These are phyloP conservation scores for Xerocomus spinulosus DNA, from an alignment of 768 basidiomycete genomes.

Conservation along the genomic window DNA sequence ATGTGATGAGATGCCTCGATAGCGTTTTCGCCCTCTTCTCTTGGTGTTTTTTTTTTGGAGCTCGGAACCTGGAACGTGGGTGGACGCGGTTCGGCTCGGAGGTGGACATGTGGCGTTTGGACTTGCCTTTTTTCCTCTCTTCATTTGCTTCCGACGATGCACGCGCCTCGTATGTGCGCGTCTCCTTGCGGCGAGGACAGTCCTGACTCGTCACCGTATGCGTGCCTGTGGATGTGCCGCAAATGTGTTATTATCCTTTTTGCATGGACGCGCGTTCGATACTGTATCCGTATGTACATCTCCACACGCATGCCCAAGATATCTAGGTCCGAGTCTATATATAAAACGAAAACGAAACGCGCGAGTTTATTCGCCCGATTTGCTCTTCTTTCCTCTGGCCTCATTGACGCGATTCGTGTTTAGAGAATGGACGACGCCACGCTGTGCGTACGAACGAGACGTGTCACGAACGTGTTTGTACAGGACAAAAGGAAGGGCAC, in stretches of 20 bases:
- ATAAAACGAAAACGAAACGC: not conserved
- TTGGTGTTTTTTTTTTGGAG: not conserved
- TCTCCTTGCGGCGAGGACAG: no score
- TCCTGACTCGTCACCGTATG: not conserved
- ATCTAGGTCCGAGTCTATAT: slow-evolving; percentile 13
- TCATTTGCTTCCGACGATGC: slow-evolving; percentile 4
- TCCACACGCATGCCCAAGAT: slow-evolving; percentile 3
- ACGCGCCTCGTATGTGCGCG: slow-evolving; percentile 16
- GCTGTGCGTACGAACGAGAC: not conserved
- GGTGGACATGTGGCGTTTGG: slow-evolving; percentile 12
- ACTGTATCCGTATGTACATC: slow-evolving; percentile 6
- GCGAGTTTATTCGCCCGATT: not conserved
- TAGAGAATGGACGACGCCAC: not conserved
- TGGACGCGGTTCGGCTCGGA: slow-evolving; percentile 9
- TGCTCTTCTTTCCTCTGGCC: not conserved
- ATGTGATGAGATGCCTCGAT: slow-evolving; percentile 58
- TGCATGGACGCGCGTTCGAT: slow-evolving; percentile 3
- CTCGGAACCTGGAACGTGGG: slow-evolving; percentile 16
- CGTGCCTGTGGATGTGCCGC: slow-evolving; percentile 3
- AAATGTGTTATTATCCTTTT: not conserved
- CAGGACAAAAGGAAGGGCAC: not conserved
- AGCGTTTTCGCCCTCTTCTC: slow-evolving; percentile 8
- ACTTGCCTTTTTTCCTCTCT: slow-evolving; percentile 1
- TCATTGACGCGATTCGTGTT: not conserved
- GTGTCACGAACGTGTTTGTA: not conserved